Conservation (phyloP, 192 early-diverging fungal species). For the Phycomyces nitens region DNA sequence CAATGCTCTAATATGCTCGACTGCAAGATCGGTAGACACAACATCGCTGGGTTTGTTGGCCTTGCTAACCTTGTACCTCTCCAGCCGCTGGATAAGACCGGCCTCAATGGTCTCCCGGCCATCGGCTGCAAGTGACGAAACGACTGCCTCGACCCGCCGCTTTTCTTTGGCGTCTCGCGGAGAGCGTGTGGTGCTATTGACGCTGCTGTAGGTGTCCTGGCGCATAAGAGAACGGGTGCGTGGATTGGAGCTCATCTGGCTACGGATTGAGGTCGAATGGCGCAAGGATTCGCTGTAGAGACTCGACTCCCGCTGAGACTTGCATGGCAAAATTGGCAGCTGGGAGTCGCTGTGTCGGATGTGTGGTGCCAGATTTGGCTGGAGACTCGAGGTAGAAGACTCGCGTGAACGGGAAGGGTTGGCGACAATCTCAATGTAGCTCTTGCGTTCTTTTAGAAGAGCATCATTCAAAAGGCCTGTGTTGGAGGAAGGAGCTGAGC, state of each 20-base stretch:
- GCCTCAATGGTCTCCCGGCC: constrained; percentile 32
- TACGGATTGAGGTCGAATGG: constrained; percentile 18
- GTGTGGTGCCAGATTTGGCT: not conserved
- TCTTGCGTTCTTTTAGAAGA: constrained; percentile 1
- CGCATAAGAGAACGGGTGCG: not conserved
- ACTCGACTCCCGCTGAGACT: constrained; percentile 18
- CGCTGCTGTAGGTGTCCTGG: not conserved
- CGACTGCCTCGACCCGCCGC: constrained; percentile 1
- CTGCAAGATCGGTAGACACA: constrained; percentile 16
- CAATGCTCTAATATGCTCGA: constrained; percentile 31
- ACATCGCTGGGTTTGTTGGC: constrained; percentile 19
- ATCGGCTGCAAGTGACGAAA: constrained; percentile 6
- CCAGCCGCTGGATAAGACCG: constrained; percentile 23
- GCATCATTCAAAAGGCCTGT: too few species aligned
- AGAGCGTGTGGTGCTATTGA: constrained; percentile 6
- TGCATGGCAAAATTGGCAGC: constrained; percentile 21
- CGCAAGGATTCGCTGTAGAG: constrained; percentile 14
- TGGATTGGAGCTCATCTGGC: not conserved
- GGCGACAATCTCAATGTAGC: constrained; percentile 21
- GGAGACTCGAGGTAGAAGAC: constrained; percentile 1
- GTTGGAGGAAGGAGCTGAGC: not conserved
- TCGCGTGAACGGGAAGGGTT: constrained; percentile 15
- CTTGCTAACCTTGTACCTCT: constrained; percentile 8
- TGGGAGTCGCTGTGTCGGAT: constrained; percentile 5
- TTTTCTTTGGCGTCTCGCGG: constrained; percentile 7